Percentiles rank a stretch among this genome's conserved stretches.
These are phyloP conservation scores for Hydnum rufescens DNA, from an alignment of 768 basidiomycete species.

Conservation along the genomic window DNA sequence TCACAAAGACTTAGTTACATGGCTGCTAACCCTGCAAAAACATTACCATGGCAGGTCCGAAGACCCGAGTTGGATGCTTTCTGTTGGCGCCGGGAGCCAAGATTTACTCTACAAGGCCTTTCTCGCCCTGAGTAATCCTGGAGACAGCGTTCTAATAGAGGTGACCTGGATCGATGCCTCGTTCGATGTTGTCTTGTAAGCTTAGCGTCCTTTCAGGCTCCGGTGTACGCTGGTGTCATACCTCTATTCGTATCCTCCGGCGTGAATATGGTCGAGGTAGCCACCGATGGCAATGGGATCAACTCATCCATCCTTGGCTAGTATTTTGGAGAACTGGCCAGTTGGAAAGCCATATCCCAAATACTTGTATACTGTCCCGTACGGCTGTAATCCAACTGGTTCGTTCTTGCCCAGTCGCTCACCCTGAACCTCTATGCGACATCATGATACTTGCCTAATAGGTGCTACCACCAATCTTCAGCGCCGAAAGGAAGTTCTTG, in stretches of 20 bases:
- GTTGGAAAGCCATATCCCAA: conserved; percentile 48
- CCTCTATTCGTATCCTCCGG: conserved; percentile 38
- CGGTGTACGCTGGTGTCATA: conserved; percentile 34
- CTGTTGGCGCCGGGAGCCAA: conserved; percentile 70
- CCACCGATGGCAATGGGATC: conserved; percentile 57
- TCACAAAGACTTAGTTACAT: conserved; percentile 37
- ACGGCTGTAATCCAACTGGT: conserved; percentile 10
- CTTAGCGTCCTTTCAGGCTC: neutral
- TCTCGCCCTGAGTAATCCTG: conserved; percentile 48
- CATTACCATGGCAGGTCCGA: conserved; percentile 39
- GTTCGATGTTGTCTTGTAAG: neutral
- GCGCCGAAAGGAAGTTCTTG: conserved; percentile 50
- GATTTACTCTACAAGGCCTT: conserved; percentile 80
- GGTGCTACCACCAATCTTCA: conserved; percentile 56
- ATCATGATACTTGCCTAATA: conserved; percentile 78
- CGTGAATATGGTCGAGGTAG: conserved; percentile 50
- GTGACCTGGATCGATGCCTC: conserved; percentile 30
- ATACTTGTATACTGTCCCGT: conserved; percentile 59
- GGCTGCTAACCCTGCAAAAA: conserved; percentile 56
- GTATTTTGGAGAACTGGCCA: conserved; percentile 60
- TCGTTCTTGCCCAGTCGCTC: neutral
- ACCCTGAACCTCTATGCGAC: neutral
- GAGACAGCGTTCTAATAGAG: conserved; percentile 67
- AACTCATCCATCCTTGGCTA: conserved; percentile 35
- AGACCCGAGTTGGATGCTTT: conserved; percentile 53